These are phyloP conservation scores for Leucosporidium scottii DNA, from an alignment of 768 basidiomycete genomes.

Conservation along the genomic window DNA sequence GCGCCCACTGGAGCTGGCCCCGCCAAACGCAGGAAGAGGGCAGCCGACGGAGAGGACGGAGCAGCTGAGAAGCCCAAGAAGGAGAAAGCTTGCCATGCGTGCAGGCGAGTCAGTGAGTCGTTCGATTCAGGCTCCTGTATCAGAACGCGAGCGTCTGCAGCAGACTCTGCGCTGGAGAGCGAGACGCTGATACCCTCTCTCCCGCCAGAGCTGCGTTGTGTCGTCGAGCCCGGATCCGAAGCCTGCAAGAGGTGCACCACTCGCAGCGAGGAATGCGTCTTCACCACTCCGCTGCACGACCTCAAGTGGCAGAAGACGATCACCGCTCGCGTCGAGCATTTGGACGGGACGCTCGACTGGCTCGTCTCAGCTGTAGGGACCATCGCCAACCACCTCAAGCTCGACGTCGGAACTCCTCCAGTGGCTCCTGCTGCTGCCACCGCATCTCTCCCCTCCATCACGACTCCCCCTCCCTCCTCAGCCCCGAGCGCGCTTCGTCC, in stretches of 20 bases:
- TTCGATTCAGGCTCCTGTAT: too few species aligned
- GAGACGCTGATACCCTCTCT: neutral
- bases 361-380: neutral
- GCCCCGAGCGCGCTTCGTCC: neutral
- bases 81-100: neutral
- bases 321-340: neutral
- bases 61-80: neutral
- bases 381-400: neutral
- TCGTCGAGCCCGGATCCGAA: neutral
- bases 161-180: too few species aligned
- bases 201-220: neutral
- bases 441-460: neutral
- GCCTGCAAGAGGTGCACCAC: neutral
- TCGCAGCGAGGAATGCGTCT: neutral
- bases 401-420: neutral
- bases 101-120: neutral
- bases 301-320: conserved; percentile 1
- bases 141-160: too few species aligned
- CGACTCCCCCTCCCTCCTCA: neutral
- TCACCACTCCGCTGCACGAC: neutral
- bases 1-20: too few species aligned
- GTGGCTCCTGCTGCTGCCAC: neutral
- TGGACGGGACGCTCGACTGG: neutral
- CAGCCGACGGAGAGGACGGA: too few species aligned
- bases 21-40: too few species aligned